Conservation (phyloP, 352 stramenopile species). For the Pythium scleroteichum region DNA sequence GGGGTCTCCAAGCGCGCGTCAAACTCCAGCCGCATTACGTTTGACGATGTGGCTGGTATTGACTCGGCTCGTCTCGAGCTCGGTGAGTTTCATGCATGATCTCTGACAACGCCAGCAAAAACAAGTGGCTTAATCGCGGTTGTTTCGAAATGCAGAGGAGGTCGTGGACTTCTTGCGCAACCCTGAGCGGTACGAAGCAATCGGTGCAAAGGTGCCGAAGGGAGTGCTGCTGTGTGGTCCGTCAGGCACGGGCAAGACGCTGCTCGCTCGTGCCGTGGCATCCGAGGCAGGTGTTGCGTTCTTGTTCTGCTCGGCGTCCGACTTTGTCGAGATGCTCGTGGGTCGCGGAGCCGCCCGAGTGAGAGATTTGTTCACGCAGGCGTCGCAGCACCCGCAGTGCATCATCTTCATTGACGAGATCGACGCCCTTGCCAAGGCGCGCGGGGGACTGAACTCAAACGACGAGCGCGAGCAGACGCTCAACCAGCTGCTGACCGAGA, state of each 20-base stretch:
- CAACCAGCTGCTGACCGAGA: constrained; percentile 91
- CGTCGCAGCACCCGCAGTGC: constrained; percentile 92
- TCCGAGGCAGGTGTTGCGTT: constrained; percentile 94
- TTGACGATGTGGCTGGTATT: constrained; percentile 94
- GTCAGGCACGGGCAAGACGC: constrained; percentile 94
- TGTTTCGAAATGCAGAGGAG: constrained; percentile 49
- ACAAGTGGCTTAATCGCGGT: background rate
- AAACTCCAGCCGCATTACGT: constrained; percentile 59
- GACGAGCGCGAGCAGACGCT: constrained; percentile 96
- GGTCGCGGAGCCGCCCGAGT: constrained; percentile 93
- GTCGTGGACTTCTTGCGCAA: constrained; percentile 95
- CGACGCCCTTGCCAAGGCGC: constrained; percentile 90
- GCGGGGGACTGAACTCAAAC: constrained; percentile 89
- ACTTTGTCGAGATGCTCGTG: constrained; percentile 98
- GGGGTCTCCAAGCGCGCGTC: constrained; percentile 34
- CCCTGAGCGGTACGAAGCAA: constrained; percentile 89
- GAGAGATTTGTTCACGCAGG: constrained; percentile 93
- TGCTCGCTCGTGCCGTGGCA: constrained; percentile 91
- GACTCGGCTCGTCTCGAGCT: constrained; percentile 94
- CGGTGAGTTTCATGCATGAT: constrained; percentile 33
- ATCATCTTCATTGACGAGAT: constrained; percentile 99
- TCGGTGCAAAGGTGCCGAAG: constrained; percentile 92
- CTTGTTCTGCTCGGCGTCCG: constrained; percentile 94
- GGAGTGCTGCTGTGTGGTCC: constrained; percentile 94
- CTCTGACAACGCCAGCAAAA: no score